Base-by-base conservation (phyloP, 768 basidiomycete species). In the Lentinula edodes region DNA sequence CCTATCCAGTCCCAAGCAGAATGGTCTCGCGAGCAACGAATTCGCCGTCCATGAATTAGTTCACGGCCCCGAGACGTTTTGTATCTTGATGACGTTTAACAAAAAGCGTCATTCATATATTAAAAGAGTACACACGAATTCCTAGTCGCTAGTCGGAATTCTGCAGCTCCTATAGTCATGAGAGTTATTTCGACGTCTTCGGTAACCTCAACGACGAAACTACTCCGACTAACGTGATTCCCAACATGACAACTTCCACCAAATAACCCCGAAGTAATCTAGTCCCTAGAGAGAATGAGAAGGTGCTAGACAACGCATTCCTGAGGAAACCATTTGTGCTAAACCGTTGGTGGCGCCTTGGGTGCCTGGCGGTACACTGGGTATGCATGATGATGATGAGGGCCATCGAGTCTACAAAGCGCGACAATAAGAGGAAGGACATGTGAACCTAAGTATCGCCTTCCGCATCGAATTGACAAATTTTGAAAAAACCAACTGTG, bases 261-360 rank as follows among this genome's bases (percentile, higher is more conserved):
- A 81, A 63, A 43, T 71, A 64, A 2, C 83, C 83, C 1, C 80
- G 80, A 1, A 75, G 66, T 42, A 83, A 70, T 45, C 78, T 73
- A 39, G 67, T 67, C 61, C 83, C 71, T 5, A 80, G 57, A 0
- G 83, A 84, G 0, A 84, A 63, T 0, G 86, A 80, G 64, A 84
- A 87, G 85, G 85, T 1, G 81, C 82, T 10, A 86, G 66, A 0
- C 83, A 73, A 28, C 85, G 76, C 65, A 79, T 73, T 5, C 75
- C 70, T 0, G 80, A 82, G 2, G 75, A 75, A 6, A 78, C 67
- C 67, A 83, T 81, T 69, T 87, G 85, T 5, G 77, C 83, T 34
- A 86, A 63, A 2, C 85, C 83, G 62, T 84, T 84, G 20, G 77
- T 75, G 2, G 82, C 76, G 1, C 82, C 85, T 8, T 88, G 72